These are phyloP conservation scores for Apophysomyces variabilis DNA, from an alignment of 371 early-diverging fungal species.

Conservation along the genomic window DNA sequence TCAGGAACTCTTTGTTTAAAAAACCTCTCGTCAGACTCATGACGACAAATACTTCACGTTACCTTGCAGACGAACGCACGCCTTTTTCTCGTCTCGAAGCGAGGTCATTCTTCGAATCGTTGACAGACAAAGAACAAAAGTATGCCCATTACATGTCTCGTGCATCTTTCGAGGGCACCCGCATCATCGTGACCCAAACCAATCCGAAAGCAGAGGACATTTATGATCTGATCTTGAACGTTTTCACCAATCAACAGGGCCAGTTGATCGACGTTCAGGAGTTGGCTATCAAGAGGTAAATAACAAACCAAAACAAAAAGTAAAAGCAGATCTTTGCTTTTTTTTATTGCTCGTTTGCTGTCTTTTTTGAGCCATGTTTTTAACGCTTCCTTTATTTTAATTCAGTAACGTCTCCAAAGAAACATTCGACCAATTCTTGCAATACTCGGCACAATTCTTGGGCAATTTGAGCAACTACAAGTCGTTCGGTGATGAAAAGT, in stretches of 20 bases:
- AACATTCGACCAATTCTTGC: constrained; percentile 56
- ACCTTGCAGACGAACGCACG: constrained; percentile 51
- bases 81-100: constrained; percentile 59
- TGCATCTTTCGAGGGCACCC: constrained; percentile 63
- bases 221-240: constrained; percentile 40
- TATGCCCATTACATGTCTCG: constrained; percentile 69
- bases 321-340: not conserved
- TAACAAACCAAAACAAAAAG: not conserved
- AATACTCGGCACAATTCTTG: constrained; percentile 58
- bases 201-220: constrained; percentile 47
- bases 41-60: constrained; percentile 29
- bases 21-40: constrained; percentile 9
- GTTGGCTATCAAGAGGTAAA: constrained; percentile 36
- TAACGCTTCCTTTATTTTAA: too few species aligned
- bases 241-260: constrained; percentile 30
- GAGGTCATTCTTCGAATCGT: constrained; percentile 57
- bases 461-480: constrained; percentile 65
- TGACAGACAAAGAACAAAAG: constrained; percentile 51
- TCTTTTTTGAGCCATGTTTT: not conserved
- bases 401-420: constrained; percentile 49
- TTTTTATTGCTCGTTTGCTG: not conserved
- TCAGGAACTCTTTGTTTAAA: not conserved
- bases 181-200: constrained; percentile 49
- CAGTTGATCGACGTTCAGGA: constrained; percentile 29
- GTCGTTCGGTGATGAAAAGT: constrained; percentile 68